These are phyloP conservation scores for Chaetomium tenue DNA, from an alignment of 495 filamentous ascomycete genomes.

Conservation along the genomic window DNA sequence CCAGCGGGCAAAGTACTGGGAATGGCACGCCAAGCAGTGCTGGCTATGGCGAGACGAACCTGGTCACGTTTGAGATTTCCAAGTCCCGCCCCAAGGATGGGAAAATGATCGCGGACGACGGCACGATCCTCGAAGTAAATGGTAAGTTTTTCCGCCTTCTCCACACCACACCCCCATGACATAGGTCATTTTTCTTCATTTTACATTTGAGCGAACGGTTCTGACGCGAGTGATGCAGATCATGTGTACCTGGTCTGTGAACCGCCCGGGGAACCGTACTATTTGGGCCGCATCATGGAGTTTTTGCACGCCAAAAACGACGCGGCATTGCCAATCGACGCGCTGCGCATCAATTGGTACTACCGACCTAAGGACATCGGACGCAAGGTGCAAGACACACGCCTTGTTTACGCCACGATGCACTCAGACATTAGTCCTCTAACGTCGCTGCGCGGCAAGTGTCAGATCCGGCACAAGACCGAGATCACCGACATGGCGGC, in stretches of 20 bases:
- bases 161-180: neutral
- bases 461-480: slow-evolving; percentile 77
- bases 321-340: slow-evolving; percentile 69
- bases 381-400: slow-evolving; percentile 82
- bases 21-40: slow-evolving; percentile 25
- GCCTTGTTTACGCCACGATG: slow-evolving; percentile 93
- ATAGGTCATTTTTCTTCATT: neutral
- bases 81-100: slow-evolving; percentile 69
- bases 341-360: slow-evolving; percentile 95
- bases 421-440: slow-evolving; percentile 95
- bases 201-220: slow-evolving; percentile 16
- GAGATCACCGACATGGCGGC: slow-evolving; percentile 81
- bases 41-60: slow-evolving; percentile 62
- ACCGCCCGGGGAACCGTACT: slow-evolving; percentile 96
- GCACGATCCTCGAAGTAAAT: slow-evolving; percentile 76
- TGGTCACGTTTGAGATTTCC: slow-evolving; percentile 79
- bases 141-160: slow-evolving; percentile 57
- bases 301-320: slow-evolving; percentile 82
- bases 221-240: slow-evolving; percentile 58
- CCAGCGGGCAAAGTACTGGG: slow-evolving; percentile 42
- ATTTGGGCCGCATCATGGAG: slow-evolving; percentile 96
- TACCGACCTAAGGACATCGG: slow-evolving; percentile 95
- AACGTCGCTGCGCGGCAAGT: slow-evolving; percentile 87
- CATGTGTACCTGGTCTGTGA: slow-evolving; percentile 97
- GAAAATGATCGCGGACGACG: slow-evolving; percentile 84